Evolutionary conservation across 176 grass and related monocot species (phyloP), one percentile per base, ranked within the genome.

Genomic region (Eragrostis curvula): DNA sequence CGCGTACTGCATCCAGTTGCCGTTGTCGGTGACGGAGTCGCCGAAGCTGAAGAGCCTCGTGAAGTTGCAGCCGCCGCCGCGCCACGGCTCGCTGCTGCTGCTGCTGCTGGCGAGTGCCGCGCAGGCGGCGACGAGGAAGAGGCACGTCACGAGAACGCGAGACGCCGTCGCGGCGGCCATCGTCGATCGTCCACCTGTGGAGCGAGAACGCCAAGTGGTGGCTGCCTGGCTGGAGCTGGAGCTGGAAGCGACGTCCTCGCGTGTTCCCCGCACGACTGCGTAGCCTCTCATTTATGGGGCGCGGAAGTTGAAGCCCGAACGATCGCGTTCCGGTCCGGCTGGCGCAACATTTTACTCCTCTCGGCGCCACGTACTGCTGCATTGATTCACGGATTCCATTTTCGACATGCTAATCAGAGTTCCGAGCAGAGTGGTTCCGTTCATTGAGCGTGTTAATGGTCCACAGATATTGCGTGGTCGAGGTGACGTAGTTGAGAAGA

Each of bases 41-140:
- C 92, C 89, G 74, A 94, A 94, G 75, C 83, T 83, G 56, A 94
- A 91, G 48, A 94, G 79, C 71, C 78, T 65, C 14, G 71, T 87
- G 81, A 84, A 91, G 83, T 89, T 91, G 41, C 70, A 16, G 27
- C 57, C 66, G 25, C 71, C 27, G 47, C 50, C n/a, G n/a, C 13
- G 46, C 1, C 18, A 20, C 15, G 11, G 61, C 52, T 6, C 60
- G 32, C 15, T 17, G 12, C 18, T 21, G 30, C 29, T 24, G n/a
- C 50, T 18, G 36, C 42, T n/a, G n/a, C n/a, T n/a, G n/a, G n/a
- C 15, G 15, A 79, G 16, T 17, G 60, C 30, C 18, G 43, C 18
- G 52, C 78, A 17, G 60, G 52, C 60, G 8, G 50, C 64, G 14
- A 27, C 24, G 46, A 41, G 13, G 9, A 89, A 25, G 8, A 80